Percentiles rank a stretch among this genome's conserved stretches.
Evolutionary conservation across 2,329 filamentous ascomycete genomes (phyloP).

Genomic region (Cladobotryum mycophilum): DNA sequence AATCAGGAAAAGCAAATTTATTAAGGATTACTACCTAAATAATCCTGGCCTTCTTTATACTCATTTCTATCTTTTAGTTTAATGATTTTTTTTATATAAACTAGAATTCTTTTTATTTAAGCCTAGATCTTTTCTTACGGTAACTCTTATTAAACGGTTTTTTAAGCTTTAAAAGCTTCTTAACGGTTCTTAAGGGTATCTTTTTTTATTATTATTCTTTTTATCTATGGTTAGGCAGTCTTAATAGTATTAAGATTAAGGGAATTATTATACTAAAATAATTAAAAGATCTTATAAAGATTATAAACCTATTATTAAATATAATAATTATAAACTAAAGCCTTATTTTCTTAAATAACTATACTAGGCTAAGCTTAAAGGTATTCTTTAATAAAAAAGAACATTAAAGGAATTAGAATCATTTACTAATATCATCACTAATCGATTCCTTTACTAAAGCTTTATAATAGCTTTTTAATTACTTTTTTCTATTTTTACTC

Average conservation of each 20-base stretch:
- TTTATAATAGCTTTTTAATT: too few species aligned
- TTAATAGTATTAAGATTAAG: not conserved
- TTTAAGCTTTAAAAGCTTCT: not conserved
- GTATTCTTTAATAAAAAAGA: not conserved
- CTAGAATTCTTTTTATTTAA: not conserved
- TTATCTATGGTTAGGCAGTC: not conserved
- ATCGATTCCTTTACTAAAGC: not conserved
- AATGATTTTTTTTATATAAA: too few species aligned
- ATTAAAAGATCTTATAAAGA: conserved; percentile 2
- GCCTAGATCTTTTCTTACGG: not conserved
- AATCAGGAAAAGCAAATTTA: too few species aligned
- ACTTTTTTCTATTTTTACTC: too few species aligned
- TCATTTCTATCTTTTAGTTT: too few species aligned
- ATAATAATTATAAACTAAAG: not conserved
- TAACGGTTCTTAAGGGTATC: not conserved
- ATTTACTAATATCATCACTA: too few species aligned
- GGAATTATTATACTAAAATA: conserved; percentile 1
- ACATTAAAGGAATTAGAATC: too few species aligned
- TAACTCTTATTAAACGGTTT: not conserved
- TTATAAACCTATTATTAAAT: not conserved
- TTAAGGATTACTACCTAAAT: too few species aligned
- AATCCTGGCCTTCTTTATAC: too few species aligned
- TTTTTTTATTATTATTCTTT: not conserved
- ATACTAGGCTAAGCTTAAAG: not conserved
- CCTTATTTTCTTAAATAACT: not conserved